Percentiles rank a stretch among this genome's conserved stretches.
phyloP scores from a whole-genome alignment of 169 alveolate genomes.

The Plasmodium knowlesi region DNA sequence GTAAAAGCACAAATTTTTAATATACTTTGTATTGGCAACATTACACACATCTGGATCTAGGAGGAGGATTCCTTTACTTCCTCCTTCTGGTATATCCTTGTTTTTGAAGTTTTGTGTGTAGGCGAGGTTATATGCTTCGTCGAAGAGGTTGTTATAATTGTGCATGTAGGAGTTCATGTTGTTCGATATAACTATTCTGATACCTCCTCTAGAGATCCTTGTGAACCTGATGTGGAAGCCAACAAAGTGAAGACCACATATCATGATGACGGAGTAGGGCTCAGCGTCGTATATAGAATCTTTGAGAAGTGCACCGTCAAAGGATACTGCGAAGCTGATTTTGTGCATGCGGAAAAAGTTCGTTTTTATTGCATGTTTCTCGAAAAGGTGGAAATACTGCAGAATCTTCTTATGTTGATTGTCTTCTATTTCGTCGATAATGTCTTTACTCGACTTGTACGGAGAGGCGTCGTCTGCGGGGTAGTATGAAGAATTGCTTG shows the following conservation, averaged over 20 bases:
- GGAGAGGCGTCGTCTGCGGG: background rate
- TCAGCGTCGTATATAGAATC: slow-evolving; percentile 81
- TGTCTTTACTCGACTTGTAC: slow-evolving; percentile 28
- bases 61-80: slow-evolving; percentile 88
- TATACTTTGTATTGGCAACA: slow-evolving; percentile 31
- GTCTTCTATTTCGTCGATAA: slow-evolving; percentile 80
- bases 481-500: background rate
- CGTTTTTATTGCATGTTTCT: slow-evolving; percentile 78
- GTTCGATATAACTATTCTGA: slow-evolving; percentile 86
- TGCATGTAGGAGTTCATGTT: slow-evolving; percentile 83
- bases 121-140: slow-evolving; percentile 88
- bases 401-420: slow-evolving; percentile 80
- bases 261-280: slow-evolving; percentile 84
- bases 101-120: slow-evolving; percentile 87
- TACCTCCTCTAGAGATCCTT: slow-evolving; percentile 88
- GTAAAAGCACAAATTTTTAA: slow-evolving; percentile 45
- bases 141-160: slow-evolving; percentile 83
- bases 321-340: slow-evolving; percentile 80
- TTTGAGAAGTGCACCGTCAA: slow-evolving; percentile 78
- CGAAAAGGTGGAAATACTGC: slow-evolving; percentile 81
- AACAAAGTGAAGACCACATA: slow-evolving; percentile 86
- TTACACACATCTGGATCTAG: slow-evolving; percentile 76
- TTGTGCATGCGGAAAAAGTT: slow-evolving; percentile 83
- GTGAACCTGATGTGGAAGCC: slow-evolving; percentile 88
- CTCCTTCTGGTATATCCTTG: slow-evolving; percentile 90